phyloP scores from a whole-genome alignment of 371 early-diverging fungal genomes.

The Mucor velutinosus region DNA sequence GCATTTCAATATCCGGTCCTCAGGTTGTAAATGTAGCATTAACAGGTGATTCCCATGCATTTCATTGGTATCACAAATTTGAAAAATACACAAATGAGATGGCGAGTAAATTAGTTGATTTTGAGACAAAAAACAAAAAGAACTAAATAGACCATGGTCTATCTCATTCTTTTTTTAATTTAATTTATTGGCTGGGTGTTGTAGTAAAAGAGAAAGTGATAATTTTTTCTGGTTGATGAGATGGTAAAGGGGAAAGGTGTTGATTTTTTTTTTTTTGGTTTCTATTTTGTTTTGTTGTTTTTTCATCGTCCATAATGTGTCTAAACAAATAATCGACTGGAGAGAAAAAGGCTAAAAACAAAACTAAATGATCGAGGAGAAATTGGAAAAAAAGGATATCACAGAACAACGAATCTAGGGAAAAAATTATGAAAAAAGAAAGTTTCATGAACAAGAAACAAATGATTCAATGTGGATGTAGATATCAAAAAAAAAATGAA shows the following conservation, averaged over 20 bases:
- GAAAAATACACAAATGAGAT: background rate
- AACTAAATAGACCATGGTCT: background rate
- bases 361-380: conserved; percentile 4
- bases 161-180: background rate
- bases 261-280: conserved; percentile 4
- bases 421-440: background rate
- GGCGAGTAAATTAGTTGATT: background rate
- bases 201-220: background rate
- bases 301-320: conserved; percentile 3
- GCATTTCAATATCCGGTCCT: too few relatives aligned
- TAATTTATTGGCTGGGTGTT: background rate
- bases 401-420: background rate
- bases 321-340: conserved; percentile 19
- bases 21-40: too few relatives aligned
- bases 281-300: conserved; percentile 6
- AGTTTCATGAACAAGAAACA: background rate
- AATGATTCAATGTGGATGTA: background rate
- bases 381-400: background rate
- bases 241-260: background rate
- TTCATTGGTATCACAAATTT: background rate
- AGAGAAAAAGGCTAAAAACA: conserved; percentile 4
- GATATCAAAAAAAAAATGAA: conserved; percentile 14
- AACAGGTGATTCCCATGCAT: background rate
- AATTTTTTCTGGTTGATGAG: background rate
- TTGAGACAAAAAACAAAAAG: conserved; percentile 1